Percentiles rank a stretch among this genome's conserved stretches.
Conservation (phyloP, 257 asterid species). For the Ligustrum vulgare region DNA sequence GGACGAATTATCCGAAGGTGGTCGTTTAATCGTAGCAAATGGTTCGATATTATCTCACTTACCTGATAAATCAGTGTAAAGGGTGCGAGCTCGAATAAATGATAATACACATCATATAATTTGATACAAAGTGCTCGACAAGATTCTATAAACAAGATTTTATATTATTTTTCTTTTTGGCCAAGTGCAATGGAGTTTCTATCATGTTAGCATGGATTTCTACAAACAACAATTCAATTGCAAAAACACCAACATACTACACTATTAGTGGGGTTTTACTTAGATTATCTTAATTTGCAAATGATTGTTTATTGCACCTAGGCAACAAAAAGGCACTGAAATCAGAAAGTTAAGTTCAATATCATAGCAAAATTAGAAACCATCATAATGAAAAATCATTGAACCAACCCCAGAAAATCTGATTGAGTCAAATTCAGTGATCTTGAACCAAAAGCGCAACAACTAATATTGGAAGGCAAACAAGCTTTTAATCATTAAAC, state of each 20-base stretch:
- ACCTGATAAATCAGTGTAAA: no score
- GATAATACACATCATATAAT: no score
- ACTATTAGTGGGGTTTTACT: neutral
- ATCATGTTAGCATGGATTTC: constrained; percentile 5
- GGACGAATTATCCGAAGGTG: no score
- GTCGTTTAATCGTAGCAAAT: no score
- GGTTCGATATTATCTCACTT: no score
- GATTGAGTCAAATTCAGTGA: neutral
- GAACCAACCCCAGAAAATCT: no score
- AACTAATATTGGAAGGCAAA: neutral
- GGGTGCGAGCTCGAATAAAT: no score
- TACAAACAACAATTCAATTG: neutral
- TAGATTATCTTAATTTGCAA: neutral
- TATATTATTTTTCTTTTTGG: neutral
- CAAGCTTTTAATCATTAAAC: constrained; percentile 16
- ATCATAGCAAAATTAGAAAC: no score
- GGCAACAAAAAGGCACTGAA: constrained; percentile 2
- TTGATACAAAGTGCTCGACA: no score
- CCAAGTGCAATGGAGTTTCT: constrained; percentile 7
- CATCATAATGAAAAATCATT: no score
- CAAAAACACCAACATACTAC: constrained; percentile 4
- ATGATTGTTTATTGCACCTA: neutral
- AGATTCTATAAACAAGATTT: no score
- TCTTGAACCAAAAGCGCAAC: neutral
- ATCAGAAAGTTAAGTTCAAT: neutral